Conservation (phyloP, 208 protist genomes). For the Acanthamoeba quina region DNA sequence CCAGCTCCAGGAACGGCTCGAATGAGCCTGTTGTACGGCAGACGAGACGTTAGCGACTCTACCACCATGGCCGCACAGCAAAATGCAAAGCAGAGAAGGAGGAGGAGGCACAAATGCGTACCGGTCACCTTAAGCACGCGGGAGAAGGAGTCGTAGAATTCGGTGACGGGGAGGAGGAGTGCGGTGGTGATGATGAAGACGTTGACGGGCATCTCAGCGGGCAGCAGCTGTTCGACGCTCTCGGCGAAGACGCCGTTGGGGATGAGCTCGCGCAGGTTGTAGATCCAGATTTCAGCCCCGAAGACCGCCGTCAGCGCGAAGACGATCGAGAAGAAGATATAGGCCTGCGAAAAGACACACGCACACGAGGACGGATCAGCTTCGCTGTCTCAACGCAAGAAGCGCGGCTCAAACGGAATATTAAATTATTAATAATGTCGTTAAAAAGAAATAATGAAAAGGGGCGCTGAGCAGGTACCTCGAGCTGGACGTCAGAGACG, state of each 20-base stretch:
- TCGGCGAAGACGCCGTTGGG: not conserved
- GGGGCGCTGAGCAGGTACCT: not conserved
- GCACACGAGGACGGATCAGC: too few relatives aligned
- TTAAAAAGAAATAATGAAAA: not conserved
- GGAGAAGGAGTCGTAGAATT: constrained; percentile 33
- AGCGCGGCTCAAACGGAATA: not conserved
- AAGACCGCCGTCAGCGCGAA: not conserved
- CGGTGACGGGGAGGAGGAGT: constrained; percentile 7
- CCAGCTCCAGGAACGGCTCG: not conserved
- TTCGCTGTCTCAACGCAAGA: not conserved
- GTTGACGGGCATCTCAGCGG: not conserved
- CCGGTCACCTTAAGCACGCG: not conserved
- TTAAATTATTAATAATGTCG: not conserved
- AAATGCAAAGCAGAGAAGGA: too few relatives aligned
- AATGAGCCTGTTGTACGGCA: not conserved
- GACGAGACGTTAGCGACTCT: not conserved
- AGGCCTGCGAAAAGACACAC: not conserved
- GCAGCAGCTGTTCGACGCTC: not conserved
- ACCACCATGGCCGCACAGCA: too few relatives aligned
- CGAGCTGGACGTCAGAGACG: constrained; percentile 20
- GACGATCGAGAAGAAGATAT: constrained; percentile 19
- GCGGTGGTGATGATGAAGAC: not conserved
- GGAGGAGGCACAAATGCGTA: not conserved
- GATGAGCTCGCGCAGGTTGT: not conserved
- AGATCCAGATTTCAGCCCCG: not conserved